Evolutionary conservation across 345 rosid species (phyloP).

Genomic region (Syzygium jambos): DNA sequence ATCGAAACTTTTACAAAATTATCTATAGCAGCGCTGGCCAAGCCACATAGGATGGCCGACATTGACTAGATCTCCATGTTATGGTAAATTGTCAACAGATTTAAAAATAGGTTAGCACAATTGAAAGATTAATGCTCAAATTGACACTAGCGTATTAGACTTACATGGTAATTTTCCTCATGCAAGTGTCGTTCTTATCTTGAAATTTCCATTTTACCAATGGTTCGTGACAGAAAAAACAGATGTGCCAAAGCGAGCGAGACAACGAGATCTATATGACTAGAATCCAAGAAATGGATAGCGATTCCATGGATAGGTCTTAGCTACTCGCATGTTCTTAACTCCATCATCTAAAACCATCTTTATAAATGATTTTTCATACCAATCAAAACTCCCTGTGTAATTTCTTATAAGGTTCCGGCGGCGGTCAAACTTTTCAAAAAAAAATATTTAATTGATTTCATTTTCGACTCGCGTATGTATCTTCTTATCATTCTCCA

Average conservation of each 20-base stretch:
- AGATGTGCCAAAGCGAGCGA: neutral
- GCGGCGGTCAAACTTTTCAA: neutral
- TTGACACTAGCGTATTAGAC: too few species aligned
- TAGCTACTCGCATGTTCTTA: neutral
- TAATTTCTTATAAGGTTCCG: neutral
- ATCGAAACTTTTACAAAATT: too few species aligned
- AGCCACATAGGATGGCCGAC: fast-evolving
- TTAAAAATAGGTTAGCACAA: fast-evolving
- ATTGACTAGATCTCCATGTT: fast-evolving
- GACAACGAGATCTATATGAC: neutral
- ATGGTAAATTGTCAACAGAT: neutral
- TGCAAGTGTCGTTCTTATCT: neutral
- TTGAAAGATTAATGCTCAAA: too few species aligned
- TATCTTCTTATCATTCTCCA: neutral
- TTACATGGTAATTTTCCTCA: too few species aligned
- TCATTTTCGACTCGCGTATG: neutral
- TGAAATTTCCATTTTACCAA: neutral
- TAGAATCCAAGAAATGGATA: neutral
- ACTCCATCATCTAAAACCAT: neutral
- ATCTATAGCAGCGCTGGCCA: fast-evolving
- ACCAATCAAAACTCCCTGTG: neutral
- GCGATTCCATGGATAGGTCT: neutral
- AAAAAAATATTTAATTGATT: neutral
- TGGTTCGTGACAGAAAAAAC: neutral
- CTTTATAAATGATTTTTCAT: neutral